Evolutionary conservation across 345 rosid genomes (phyloP).

Genomic region (Triadica sebifera): DNA sequence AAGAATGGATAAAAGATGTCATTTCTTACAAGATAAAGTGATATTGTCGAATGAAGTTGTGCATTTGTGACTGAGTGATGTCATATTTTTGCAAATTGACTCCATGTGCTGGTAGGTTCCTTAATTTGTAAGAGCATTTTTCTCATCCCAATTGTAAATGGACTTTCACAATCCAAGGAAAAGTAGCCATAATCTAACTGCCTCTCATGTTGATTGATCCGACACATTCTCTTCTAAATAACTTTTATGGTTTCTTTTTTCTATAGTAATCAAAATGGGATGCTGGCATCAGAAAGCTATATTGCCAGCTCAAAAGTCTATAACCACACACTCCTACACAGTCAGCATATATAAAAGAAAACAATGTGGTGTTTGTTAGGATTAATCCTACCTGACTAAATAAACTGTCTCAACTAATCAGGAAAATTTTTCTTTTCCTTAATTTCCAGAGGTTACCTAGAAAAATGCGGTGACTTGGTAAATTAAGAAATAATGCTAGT

Average conservation of each 20-base stretch:
- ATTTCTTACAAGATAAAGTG: too few relatives aligned
- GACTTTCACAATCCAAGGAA: too few relatives aligned
- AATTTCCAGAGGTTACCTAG: too few relatives aligned
- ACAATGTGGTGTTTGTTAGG: not conserved
- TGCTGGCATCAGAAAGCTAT: conserved; percentile 43
- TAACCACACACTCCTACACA: not conserved
- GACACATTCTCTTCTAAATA: not conserved
- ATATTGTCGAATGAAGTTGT: too few relatives aligned
- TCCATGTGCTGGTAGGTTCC: too few relatives aligned
- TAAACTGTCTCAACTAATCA: conserved; percentile 20
- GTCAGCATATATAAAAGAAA: not conserved
- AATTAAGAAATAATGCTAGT: too few relatives aligned
- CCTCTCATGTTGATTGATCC: not conserved
- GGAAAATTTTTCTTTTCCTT: not conserved
- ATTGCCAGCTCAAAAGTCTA: conserved; percentile 48
- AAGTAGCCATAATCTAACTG: not conserved
- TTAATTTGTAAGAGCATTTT: too few relatives aligned
- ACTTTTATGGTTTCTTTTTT: not conserved
- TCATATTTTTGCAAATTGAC: too few relatives aligned
- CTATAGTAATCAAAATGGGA: not conserved
- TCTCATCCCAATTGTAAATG: too few relatives aligned
- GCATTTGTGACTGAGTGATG: too few relatives aligned
- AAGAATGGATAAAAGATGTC: too few relatives aligned
- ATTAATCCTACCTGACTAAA: not conserved
- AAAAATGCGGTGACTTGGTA: too few relatives aligned